phyloP scores from a whole-genome alignment of 805 yeast species.

The Yarrowia sp. region DNA sequence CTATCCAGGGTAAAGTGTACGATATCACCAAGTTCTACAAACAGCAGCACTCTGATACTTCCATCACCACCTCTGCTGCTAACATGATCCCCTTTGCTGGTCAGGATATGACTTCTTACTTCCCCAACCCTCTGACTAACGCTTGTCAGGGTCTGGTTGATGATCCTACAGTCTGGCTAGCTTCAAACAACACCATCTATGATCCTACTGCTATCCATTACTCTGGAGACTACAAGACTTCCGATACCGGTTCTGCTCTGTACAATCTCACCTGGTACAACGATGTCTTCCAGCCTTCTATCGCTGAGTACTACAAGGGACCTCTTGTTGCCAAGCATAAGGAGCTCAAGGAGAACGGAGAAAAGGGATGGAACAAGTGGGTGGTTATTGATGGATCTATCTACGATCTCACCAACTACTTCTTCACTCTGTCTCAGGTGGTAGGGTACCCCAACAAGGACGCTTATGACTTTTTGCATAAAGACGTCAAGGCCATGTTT shows the following conservation, averaged over 20 bases:
- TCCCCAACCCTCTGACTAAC: constrained; percentile 43
- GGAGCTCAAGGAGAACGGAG: constrained; percentile 34
- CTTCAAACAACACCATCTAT: constrained; percentile 37
- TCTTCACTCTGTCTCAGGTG: constrained; percentile 43
- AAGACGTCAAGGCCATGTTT: constrained; percentile 37
- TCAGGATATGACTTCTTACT: constrained; percentile 41
- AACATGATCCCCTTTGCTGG: constrained; percentile 44
- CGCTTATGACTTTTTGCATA: constrained; percentile 39
- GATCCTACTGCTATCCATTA: constrained; percentile 39
- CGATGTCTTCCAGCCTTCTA: constrained; percentile 40
- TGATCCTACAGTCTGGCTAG: constrained; percentile 36
- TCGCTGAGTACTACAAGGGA: constrained; percentile 40
- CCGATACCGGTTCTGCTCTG: constrained; percentile 37
- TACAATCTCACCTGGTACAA: constrained; percentile 42
- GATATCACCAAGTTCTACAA: constrained; percentile 43
- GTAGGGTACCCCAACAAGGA: constrained; percentile 32
- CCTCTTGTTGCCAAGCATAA: constrained; percentile 42
- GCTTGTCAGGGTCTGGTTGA: constrained; percentile 44
- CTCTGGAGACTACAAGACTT: constrained; percentile 38
- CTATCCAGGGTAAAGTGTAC: constrained; percentile 43
- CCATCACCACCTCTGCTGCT: constrained; percentile 37
- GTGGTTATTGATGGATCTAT: constrained; percentile 39
- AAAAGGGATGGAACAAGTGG: constrained; percentile 35
- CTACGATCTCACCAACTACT: constrained; percentile 41
- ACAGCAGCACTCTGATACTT: constrained; percentile 44